phyloP scores from a whole-genome alignment of 2,329 filamentous ascomycete species.

The Cytospora mali region DNA sequence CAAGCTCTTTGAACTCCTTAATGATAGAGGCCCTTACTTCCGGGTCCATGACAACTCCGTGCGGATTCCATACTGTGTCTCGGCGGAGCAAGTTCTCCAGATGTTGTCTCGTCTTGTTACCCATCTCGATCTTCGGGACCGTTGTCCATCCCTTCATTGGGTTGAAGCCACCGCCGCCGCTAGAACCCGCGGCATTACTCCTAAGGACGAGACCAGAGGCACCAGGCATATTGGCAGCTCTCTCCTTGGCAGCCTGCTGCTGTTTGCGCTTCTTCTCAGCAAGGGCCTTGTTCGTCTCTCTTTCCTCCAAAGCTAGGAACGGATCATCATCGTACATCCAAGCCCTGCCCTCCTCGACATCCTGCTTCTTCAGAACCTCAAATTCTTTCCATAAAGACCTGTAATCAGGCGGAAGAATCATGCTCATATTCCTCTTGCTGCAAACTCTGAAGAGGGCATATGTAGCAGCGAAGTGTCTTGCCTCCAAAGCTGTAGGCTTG shows the following conservation, averaged over 20 bases:
- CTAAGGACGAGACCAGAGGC: constrained; percentile 59
- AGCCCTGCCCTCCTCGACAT: constrained; percentile 74
- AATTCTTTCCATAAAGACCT: constrained; percentile 92
- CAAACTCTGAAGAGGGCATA: constrained; percentile 90
- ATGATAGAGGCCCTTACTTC: constrained; percentile 62
- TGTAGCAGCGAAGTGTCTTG: constrained; percentile 88
- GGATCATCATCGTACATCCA: constrained; percentile 98
- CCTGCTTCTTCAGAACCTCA: constrained; percentile 76
- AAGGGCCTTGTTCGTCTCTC: constrained; percentile 74
- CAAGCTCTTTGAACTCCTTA: constrained; percentile 75
- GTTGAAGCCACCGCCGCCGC: constrained; percentile 40
- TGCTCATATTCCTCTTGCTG: constrained; percentile 94
- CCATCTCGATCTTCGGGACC: constrained; percentile 92
- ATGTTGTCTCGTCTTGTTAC: constrained; percentile 73
- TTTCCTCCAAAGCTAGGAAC: constrained; percentile 77
- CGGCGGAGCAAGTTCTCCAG: constrained; percentile 79
- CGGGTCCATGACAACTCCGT: constrained; percentile 67
- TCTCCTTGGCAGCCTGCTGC: constrained; percentile 66
- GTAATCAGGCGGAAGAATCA: constrained; percentile 89
- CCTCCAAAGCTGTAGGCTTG: constrained; percentile 82
- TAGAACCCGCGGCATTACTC: constrained; percentile 43
- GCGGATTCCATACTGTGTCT: constrained; percentile 84
- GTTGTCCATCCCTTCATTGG: constrained; percentile 77
- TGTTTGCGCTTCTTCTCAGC: constrained; percentile 81
- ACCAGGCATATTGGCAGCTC: constrained; percentile 65